Conservation (phyloP, 306 rosid genomes). For the Cicer arietinum region DNA sequence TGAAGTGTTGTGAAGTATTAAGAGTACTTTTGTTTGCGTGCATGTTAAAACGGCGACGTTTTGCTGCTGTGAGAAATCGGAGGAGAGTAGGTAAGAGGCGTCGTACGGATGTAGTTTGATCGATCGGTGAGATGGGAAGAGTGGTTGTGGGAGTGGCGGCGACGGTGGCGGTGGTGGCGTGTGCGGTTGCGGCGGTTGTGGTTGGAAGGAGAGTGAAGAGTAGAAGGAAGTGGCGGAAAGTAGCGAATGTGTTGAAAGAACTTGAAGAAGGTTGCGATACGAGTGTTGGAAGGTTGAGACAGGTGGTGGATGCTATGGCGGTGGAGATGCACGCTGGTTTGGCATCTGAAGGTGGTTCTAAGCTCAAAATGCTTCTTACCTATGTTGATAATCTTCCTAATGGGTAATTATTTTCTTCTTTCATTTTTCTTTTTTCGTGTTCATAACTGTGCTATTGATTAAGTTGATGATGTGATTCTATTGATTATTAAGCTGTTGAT, state of each 20-base stretch:
- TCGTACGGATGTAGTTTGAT: slow-evolving; percentile 56
- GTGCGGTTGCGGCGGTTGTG: slow-evolving; percentile 78
- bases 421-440: neutral
- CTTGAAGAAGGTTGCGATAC: slow-evolving; percentile 77
- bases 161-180: slow-evolving; percentile 71
- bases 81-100: slow-evolving; percentile 53
- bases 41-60: slow-evolving; percentile 80
- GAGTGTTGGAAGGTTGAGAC: slow-evolving; percentile 68
- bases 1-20: too few species aligned
- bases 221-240: slow-evolving; percentile 76
- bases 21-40: slow-evolving; percentile 37
- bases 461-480: neutral
- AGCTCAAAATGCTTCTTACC: slow-evolving; percentile 96
- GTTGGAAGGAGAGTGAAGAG: slow-evolving; percentile 79
- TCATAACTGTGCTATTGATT: slow-evolving; percentile 45
- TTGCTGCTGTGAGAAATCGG: slow-evolving; percentile 45
- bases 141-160: slow-evolving; percentile 69
- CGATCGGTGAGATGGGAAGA: slow-evolving; percentile 73
- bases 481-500: slow-evolving; percentile 5
- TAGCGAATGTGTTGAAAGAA: slow-evolving; percentile 69
- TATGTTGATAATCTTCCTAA: slow-evolving; percentile 83
- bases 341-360: slow-evolving; percentile 96
- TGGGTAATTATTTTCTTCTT: slow-evolving; percentile 60
- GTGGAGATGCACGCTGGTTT: slow-evolving; percentile 99
- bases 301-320: slow-evolving; percentile 95